Percentiles rank a stretch among this genome's conserved stretches.
phyloP scores from a whole-genome alignment of 2,329 filamentous ascomycete species.

The Didymosphaeria variabile region DNA sequence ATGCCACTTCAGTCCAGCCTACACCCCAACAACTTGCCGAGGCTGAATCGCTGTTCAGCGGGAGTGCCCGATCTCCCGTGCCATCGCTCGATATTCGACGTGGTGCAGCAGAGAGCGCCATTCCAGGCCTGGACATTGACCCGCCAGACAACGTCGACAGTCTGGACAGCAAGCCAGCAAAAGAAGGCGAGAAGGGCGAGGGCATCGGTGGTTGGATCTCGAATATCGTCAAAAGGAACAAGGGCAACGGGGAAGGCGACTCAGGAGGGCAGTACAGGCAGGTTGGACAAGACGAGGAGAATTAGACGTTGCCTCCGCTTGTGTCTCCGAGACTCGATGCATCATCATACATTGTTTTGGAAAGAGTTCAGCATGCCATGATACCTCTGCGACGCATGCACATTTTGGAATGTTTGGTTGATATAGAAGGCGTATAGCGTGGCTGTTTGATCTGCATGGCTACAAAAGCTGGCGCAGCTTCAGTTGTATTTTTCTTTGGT shows the following conservation, averaged over 20 bases:
- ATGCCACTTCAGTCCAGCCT: constrained; percentile 82
- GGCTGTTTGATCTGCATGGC: constrained; percentile 24
- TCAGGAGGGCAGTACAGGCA: constrained; percentile 57
- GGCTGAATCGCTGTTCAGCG: constrained; percentile 80
- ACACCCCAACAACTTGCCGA: constrained; percentile 82
- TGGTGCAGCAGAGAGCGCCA: constrained; percentile 67
- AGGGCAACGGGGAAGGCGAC: constrained; percentile 55
- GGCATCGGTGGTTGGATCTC: constrained; percentile 76
- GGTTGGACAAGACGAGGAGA: constrained; percentile 55
- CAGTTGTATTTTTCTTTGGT: constrained; percentile 2
- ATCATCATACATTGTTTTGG: constrained; percentile 30
- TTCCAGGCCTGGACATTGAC: constrained; percentile 84
- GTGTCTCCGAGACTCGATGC: constrained; percentile 30
- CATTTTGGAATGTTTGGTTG: constrained; percentile 27
- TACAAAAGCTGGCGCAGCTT: constrained; percentile 6
- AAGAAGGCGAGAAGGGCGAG: constrained; percentile 52
- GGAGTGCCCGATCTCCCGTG: constrained; percentile 74
- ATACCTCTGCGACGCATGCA: constrained; percentile 35
- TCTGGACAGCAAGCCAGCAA: constrained; percentile 57
- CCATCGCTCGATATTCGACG: constrained; percentile 77
- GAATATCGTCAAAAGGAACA: constrained; percentile 67
- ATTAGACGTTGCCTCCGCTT: constrained; percentile 25
- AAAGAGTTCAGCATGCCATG: constrained; percentile 30
- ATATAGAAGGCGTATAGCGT: constrained; percentile 40
- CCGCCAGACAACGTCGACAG: constrained; percentile 71